Evolutionary conservation across 768 basidiomycete genomes (phyloP).

Genomic region (Neoboletus magnificus): DNA sequence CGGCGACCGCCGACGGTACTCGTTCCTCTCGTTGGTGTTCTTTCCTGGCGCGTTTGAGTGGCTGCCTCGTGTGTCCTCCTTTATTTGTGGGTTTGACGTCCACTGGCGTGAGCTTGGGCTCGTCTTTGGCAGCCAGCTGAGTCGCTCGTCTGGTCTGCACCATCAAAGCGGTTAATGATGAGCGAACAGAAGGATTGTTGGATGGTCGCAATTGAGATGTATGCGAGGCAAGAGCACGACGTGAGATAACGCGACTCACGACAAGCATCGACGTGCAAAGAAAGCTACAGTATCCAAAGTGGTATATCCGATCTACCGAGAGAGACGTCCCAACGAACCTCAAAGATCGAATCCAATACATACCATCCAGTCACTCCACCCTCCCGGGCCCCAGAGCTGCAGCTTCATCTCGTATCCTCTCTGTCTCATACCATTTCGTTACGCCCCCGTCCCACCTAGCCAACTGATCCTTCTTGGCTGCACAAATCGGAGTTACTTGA

Average conservation of each 20-base stretch:
- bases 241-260: background rate
- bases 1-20: background rate
- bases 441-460: too few species aligned
- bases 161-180: constrained; percentile 9
- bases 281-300: too few species aligned
- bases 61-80: background rate
- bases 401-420: too few species aligned
- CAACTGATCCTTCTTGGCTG: too few species aligned
- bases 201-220: background rate
- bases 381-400: too few species aligned
- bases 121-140: background rate
- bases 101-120: background rate
- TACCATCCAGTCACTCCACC: too few species aligned
- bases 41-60: constrained; percentile 17
- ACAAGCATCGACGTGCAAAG: background rate
- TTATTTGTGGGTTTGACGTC: background rate
- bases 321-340: too few species aligned
- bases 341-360: too few species aligned
- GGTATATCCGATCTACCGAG: too few species aligned
- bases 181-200: background rate
- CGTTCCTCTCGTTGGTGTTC: background rate
- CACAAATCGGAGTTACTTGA: too few species aligned
- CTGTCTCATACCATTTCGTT: too few species aligned
- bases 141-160: constrained; percentile 23
- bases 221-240: background rate